Percentiles rank a stretch among this genome's conserved stretches.
These are phyloP conservation scores for Penicillium bialowiezense DNA, from an alignment of 495 filamentous ascomycete genomes.

Conservation along the genomic window DNA sequence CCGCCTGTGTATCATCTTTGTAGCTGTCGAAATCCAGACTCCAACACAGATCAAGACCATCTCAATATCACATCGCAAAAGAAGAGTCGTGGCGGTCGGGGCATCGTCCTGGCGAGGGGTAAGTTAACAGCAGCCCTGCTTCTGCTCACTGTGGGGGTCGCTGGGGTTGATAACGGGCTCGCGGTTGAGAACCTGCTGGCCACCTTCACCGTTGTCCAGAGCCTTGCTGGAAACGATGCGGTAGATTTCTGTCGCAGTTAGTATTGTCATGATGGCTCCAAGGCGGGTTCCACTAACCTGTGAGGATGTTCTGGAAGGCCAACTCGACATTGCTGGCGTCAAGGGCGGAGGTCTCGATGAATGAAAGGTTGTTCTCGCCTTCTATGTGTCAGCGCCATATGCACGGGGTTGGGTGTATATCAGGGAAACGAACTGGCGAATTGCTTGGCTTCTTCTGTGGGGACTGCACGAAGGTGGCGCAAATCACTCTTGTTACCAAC, in stretches of 20 bases:
- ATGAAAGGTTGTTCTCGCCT: conserved; percentile 35
- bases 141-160: conserved; percentile 70
- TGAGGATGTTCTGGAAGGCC: conserved; percentile 99
- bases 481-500: conserved; percentile 99
- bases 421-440: conserved; percentile 78
- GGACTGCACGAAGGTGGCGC: conserved; percentile 93
- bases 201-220: conserved; percentile 77
- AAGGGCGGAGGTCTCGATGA: conserved; percentile 98
- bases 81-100: conserved; percentile 41
- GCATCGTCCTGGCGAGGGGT: conserved; percentile 20
- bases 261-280: neutral
- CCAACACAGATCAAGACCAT: conserved; percentile 40
- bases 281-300: conserved; percentile 59
- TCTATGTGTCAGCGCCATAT: conserved; percentile 6
- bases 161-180: conserved; percentile 75
- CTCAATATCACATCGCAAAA: conserved; percentile 44
- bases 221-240: conserved; percentile 98
- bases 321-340: conserved; percentile 99
- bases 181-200: conserved; percentile 68
- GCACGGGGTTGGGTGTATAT: neutral
- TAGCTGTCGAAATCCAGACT: conserved; percentile 39
- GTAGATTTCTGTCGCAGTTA: conserved; percentile 78
- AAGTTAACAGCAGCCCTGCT: conserved; percentile 84
- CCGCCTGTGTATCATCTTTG: conserved; percentile 40
- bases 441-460: conserved; percentile 95